Percentiles rank a stretch among this genome's conserved stretches.
These are phyloP conservation scores for Plasmodium reichenowi DNA, from an alignment of 169 alveolate genomes.

Conservation along the genomic window DNA sequence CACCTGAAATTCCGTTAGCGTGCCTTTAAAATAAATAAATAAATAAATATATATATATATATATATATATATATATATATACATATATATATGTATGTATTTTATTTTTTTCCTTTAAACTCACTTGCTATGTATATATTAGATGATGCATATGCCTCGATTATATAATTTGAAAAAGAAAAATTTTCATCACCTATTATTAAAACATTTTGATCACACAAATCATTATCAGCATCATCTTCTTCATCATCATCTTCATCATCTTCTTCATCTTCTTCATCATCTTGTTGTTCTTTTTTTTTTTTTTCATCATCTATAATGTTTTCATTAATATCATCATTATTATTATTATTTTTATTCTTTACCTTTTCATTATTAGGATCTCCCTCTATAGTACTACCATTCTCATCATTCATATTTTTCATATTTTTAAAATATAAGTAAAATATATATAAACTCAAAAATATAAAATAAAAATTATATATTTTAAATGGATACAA, in stretches of 20 bases:
- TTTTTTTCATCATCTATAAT: slow-evolving; percentile 2
- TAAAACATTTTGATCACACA: slow-evolving; percentile 12
- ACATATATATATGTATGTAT: too few relatives aligned
- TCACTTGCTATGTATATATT: slow-evolving; percentile 61
- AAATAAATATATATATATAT: neutral
- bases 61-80: neutral
- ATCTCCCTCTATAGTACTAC: neutral
- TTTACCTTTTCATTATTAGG: neutral
- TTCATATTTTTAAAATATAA: too few relatives aligned
- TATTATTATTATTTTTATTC: neutral
- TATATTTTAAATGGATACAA: too few relatives aligned
- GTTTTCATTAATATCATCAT: neutral
- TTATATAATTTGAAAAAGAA: slow-evolving; percentile 21
- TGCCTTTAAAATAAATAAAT: neutral
- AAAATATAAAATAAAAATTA: too few relatives aligned
- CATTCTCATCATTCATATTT: too few relatives aligned
- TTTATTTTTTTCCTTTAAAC: neutral
- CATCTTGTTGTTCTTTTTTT: slow-evolving; percentile 1
- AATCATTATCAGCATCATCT: neutral
- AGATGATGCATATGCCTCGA: slow-evolving; percentile 29
- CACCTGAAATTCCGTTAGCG: slow-evolving; percentile 34
- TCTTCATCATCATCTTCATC: neutral
- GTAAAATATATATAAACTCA: too few relatives aligned
- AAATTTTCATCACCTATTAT: slow-evolving; percentile 56
- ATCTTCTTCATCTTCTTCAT: neutral